A percentile compares a stretch with the other conserved stretches of the same genome.
Evolutionary conservation across 2,329 filamentous ascomycete genomes (phyloP).

Genomic region (Chaetomiaceae sp.): DNA sequence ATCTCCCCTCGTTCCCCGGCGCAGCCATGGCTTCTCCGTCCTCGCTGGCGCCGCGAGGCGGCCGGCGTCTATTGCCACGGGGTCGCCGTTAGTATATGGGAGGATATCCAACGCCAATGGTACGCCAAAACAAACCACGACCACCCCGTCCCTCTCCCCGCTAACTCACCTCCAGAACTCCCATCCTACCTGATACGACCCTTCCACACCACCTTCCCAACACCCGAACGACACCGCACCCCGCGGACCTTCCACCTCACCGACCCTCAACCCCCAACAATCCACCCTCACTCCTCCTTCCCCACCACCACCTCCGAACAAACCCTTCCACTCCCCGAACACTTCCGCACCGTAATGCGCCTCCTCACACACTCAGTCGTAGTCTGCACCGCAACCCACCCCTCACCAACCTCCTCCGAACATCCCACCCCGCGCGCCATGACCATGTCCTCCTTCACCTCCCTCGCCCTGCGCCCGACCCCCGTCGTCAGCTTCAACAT

Average conservation of each 20-base stretch:
- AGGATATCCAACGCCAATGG: neutral
- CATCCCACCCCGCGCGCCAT: slow-evolving; percentile 42
- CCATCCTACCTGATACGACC: neutral
- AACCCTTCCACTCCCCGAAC: slow-evolving; percentile 32
- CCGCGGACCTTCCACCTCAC: slow-evolving; percentile 22
- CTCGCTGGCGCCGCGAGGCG: slow-evolving; percentile 1
- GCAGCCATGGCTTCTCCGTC: slow-evolving; percentile 7
- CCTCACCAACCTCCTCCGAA: slow-evolving; percentile 6
- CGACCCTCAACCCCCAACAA: slow-evolving; percentile 32
- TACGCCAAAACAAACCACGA: neutral
- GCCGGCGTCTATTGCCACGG: neutral
- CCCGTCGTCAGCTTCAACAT: slow-evolving; percentile 56
- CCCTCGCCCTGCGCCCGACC: slow-evolving; percentile 47
- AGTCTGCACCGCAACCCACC: slow-evolving; percentile 48
- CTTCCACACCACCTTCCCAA: slow-evolving; percentile 8
- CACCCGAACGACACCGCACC: neutral
- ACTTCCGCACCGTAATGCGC: slow-evolving; percentile 51
- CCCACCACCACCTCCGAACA: neutral
- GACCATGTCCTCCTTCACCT: slow-evolving; percentile 59
- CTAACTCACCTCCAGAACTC: neutral
- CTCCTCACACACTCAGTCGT: slow-evolving; percentile 51
- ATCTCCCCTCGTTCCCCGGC: neutral
- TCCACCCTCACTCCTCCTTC: slow-evolving; percentile 31
- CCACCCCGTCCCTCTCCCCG: neutral
- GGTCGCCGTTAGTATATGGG: neutral